Percentiles rank a stretch among this genome's conserved stretches.
These are phyloP conservation scores for Phallus indusiatus DNA, from an alignment of 768 basidiomycete species.

Conservation along the genomic window DNA sequence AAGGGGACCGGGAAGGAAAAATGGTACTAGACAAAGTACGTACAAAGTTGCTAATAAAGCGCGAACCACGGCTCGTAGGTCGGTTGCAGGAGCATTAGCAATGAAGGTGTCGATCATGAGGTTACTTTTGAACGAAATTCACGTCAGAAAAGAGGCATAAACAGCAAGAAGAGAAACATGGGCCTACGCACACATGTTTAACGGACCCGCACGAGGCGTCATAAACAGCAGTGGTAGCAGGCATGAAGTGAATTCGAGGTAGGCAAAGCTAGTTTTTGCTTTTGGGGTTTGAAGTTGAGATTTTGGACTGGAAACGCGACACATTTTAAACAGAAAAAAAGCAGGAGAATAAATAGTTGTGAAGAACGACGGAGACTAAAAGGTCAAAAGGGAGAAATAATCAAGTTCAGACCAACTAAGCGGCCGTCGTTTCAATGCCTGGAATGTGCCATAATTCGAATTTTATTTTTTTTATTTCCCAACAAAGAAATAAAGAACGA, in stretches of 20 bases:
- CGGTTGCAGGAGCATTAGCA: constrained; percentile 63
- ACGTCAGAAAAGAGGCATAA: background rate
- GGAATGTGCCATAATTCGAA: too few relatives aligned
- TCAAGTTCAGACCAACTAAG: too few relatives aligned
- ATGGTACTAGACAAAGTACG: background rate
- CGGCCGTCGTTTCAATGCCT: too few relatives aligned
- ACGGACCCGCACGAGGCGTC: constrained; percentile 33
- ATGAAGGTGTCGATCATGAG: constrained; percentile 71
- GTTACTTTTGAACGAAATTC: constrained; percentile 40
- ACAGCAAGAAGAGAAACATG: background rate
- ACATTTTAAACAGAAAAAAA: too few relatives aligned
- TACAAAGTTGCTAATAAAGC: constrained; percentile 50
- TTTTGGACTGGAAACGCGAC: too few relatives aligned
- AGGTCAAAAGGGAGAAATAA: too few relatives aligned
- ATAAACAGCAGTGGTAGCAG: constrained; percentile 28
- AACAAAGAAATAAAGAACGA: too few relatives aligned
- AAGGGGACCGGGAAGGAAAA: background rate
- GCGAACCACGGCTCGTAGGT: constrained; percentile 72
- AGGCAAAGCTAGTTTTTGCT: background rate
- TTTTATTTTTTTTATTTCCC: too few relatives aligned
- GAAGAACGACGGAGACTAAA: too few relatives aligned
- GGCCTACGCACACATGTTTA: constrained; percentile 57
- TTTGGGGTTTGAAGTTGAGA: too few relatives aligned
- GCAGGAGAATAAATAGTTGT: too few relatives aligned
- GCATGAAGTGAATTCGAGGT: background rate